Conservation (phyloP, 768 basidiomycete genomes). For the Gymnopilus junonius region DNA sequence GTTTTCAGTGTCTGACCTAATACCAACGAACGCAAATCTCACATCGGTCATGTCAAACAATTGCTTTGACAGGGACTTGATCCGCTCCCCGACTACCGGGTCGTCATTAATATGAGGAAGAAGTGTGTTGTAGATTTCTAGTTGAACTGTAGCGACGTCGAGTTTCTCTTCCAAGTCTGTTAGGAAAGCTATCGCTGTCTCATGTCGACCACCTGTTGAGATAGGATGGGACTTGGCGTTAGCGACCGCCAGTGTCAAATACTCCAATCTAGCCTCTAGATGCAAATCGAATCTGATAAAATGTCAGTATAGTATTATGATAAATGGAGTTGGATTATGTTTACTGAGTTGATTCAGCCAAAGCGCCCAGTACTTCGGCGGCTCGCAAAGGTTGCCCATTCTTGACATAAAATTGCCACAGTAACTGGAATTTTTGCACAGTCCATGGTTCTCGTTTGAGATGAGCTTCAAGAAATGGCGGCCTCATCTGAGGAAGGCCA, state of each 20-base stretch:
- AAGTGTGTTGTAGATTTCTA: conserved; percentile 83
- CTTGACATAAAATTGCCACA: conserved; percentile 98
- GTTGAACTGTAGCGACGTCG: conserved; percentile 95
- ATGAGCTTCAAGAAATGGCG: conserved; percentile 87
- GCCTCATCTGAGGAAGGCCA: conserved; percentile 65
- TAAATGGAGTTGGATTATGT: conserved; percentile 30
- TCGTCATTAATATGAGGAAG: conserved; percentile 63
- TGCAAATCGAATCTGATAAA: conserved; percentile 61
- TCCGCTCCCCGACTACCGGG: conserved; percentile 64
- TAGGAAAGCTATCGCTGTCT: conserved; percentile 94
- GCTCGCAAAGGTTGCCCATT: conserved; percentile 87
- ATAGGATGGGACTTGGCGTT: conserved; percentile 96
- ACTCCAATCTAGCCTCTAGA: conserved; percentile 83
- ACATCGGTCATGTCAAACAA: conserved; percentile 89
- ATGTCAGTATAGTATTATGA: conserved; percentile 1
- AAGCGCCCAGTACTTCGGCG: conserved; percentile 78
- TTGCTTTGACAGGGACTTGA: conserved; percentile 58
- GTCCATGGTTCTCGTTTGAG: conserved; percentile 80
- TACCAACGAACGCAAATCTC: conserved; percentile 19
- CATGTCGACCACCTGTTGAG: conserved; percentile 74
- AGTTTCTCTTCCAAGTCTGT: conserved; percentile 94
- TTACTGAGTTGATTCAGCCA: conserved; percentile 87
- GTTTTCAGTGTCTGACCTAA: conserved; percentile 7
- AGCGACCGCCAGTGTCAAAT: conserved; percentile 90
- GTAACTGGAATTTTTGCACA: conserved; percentile 81